These are phyloP conservation scores for Tilletia horrida DNA, from an alignment of 1,284 basidiomycete species.

Conservation along the genomic window DNA sequence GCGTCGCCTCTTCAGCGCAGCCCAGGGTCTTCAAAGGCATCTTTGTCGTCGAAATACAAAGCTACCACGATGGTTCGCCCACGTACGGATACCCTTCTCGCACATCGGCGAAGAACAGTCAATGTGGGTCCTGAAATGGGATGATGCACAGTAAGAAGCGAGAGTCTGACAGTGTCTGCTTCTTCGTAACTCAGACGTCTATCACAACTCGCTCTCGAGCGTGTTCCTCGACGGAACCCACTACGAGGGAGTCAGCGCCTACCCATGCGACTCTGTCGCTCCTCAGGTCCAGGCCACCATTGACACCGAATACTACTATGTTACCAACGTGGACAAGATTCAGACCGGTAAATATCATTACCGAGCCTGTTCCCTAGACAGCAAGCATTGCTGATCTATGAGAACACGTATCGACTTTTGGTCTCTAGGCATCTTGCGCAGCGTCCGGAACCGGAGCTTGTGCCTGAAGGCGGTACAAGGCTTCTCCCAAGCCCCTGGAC, in stretches of 20 bases:
- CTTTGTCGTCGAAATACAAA: not conserved
- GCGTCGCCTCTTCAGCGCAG: not conserved
- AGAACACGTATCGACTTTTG: too few species aligned
- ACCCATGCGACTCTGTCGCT: conserved; percentile 1
- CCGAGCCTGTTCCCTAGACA: too few species aligned
- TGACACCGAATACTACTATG: not conserved
- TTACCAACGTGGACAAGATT: not conserved
- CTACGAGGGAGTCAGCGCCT: conserved; percentile 2
- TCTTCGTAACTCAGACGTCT: not conserved
- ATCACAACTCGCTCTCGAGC: not conserved
- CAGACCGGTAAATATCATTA: not conserved
- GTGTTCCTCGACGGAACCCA: not conserved
- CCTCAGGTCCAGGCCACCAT: not conserved
- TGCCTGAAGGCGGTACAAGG: conserved; percentile 6
- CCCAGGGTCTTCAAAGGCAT: conserved; percentile 9
- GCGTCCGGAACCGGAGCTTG: not conserved
- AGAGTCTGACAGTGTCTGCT: not conserved
- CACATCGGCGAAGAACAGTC: not conserved
- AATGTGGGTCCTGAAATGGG: not conserved
- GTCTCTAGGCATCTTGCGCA: conserved; percentile 1
- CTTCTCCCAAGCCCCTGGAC: not conserved
- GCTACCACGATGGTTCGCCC: not conserved
- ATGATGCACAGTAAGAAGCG: not conserved
- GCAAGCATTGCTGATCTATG: too few species aligned
- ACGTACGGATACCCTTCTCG: not conserved